Base-by-base conservation (phyloP, 495 filamentous ascomycete genomes). In the Daldinia concentrica region DNA sequence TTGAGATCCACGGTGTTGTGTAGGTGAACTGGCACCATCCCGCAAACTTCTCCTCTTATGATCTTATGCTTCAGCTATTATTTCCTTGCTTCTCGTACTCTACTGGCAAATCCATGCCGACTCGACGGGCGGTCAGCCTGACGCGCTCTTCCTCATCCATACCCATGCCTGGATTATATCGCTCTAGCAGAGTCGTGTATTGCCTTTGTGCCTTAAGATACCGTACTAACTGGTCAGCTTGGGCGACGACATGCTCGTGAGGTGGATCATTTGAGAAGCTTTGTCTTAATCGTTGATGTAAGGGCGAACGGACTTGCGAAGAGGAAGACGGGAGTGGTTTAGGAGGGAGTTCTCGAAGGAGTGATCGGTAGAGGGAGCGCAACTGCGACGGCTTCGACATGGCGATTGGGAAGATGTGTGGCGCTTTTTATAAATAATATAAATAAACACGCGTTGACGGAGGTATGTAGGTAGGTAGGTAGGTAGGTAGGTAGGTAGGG, bases 331-430 rank as follows among this genome's bases (percentile, higher is more conserved):
- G 85, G 77, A 89, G 80, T 3, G 83, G 81, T 48, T 87, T 89
- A 50, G 90, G 87, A 19, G 95, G 95, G 30, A 98, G 90, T 82
- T 98, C 94, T 80, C 94, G 92, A 60, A 98, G 92, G 79, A 99
- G 84, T 22, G 89, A 86, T 74, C 95, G 92, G 85, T 99, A 99
- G 76, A 97, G 84, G 50, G 92, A 88, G 76, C 92, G 92, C 55
- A 91, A 79, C 74, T 86, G 86, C 32, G 81, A 69, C 51, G 79
- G 68, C 39, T 72, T 78, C 9, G 78, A 72, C 79, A 79, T 81
- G 19, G 26, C 65, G 65, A n/a, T 26, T 50, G 9, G 37, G 12
- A 39, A 27, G 12, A 14, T 62, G 12, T 11, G 34, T 3, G 12
- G 2, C 30, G 22, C 8, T 26, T 37, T 2, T 15, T 24, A 22